Evolutionary conservation across 2,329 filamentous ascomycete species (phyloP), one percentile per base, ranked within the genome.

Genomic region (Botrytis medusae): DNA sequence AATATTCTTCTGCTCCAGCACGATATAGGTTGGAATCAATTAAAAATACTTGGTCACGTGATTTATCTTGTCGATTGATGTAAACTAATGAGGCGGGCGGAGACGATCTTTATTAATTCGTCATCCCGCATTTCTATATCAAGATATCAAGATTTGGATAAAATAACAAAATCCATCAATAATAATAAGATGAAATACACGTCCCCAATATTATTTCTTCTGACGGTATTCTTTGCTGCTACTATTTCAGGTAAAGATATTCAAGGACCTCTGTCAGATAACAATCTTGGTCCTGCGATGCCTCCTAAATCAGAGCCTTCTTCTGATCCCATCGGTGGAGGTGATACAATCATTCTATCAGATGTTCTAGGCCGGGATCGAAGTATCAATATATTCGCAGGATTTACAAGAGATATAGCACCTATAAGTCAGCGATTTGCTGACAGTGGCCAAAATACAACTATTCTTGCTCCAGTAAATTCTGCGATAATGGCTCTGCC

Each of bases 401-500:
- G 90, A 60, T 90, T 97, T 79, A 91, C 92, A 8, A 90, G 94
- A 74, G 91, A 95, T 80, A 89, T 95, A 78, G 87, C 90, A 64
- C 83, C 86, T n/a, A 86, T 95, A 32, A 87, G 89, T 16, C 83
- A 85, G 34, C 92, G 93, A 0, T 88, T 98, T 22, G 88, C 92
- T 77, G 88, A 93, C 80, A 82, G 86, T 0, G 80, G 84, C 0
- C 83, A 87, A 73, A 95, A 95, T 81, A 93, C 93, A 25, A 98
- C 94, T 2, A 90, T 98, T 37, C 89, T 98, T 4, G 95, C 95
- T 8, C 96, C 96, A 0, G 85, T 93, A 71, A 98, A 99, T 85
- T 90, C 88, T 29, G 94, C 91, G 4, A 89, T 99, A 79, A 92
- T 92, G 76, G 84, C 83, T 0, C 85, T 98, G 37, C 93, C 94